Evolutionary conservation across 106 monocot genomes (phyloP), one percentile per base, ranked within the genome.

Genomic region (Chionographis japonica): DNA sequence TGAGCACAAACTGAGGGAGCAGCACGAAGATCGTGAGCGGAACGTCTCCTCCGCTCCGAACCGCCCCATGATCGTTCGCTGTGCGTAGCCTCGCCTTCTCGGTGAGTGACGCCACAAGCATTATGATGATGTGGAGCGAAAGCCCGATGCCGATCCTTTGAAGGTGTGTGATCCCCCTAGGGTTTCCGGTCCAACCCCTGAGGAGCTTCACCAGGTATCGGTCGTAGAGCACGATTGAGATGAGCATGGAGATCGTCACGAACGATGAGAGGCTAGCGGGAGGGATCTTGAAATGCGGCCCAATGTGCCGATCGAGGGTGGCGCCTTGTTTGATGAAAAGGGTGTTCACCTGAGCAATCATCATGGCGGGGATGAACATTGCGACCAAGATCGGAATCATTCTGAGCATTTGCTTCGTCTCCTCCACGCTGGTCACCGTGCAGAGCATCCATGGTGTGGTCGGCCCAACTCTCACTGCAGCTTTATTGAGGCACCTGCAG

Each of bases 361-460:
- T 66, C 10, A 52, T 46, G 61, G 40, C 46, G 15, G 82, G 82
- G 0, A 83, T 53, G 50, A 83, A 63, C 49, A 36, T 60, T 10
- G 77, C 46, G 3, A 60, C 43, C 1, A 70, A 12, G 2, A 78
- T 3, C 0, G 74, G 83, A 1, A 83, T 52, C 63, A 82, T 37
- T 37, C 51, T 61, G 3, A 77, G 61, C 46, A 77, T 77, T 43
- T 69, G 81, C 36, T 81, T 81, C 8, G 81, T 77, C 42, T 81
- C 81, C 50, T 81, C 81, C 41, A 77, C 76, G 40, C 77, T 40
- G 11, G 82, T 82, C 9, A 82, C 77, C 2, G 73, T 38, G 69
- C 72, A 76, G 35, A 73, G 55, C 42, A 51, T 68, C 81, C 81
- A 81, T 12, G 67, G 72, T 5, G 72, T 40, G n/a, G 3, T 63